Conservation (phyloP, 164 flowering plant species). For the Stephania yunnanensis region DNA sequence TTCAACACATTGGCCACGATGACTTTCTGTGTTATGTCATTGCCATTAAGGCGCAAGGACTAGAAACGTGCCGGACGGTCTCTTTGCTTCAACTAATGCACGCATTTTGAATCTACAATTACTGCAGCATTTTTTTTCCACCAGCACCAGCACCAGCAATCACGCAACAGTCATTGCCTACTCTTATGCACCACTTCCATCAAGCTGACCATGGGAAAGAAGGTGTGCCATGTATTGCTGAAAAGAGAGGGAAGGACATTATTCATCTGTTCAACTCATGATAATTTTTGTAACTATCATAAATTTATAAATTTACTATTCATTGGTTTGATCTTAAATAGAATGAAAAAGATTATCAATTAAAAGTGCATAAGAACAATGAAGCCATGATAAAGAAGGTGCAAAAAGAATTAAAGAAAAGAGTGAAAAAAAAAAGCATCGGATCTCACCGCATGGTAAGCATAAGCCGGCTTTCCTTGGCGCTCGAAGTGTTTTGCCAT, state of each 20-base stretch:
- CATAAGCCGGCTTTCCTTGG: slow-evolving; percentile 90
- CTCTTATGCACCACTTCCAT: slow-evolving; percentile 45
- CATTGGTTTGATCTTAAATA: too few relatives aligned
- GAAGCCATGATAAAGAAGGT: background rate
- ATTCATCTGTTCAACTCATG: background rate
- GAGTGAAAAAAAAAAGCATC: background rate
- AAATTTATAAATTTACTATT: too few relatives aligned
- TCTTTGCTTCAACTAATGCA: background rate
- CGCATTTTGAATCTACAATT: background rate
- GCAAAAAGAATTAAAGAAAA: background rate
- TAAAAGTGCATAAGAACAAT: background rate
- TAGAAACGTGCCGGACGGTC: too few relatives aligned
- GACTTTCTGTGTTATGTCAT: too few relatives aligned
- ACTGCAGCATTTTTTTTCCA: background rate
- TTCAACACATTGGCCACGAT: too few relatives aligned
- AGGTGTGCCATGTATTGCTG: slow-evolving; percentile 86
- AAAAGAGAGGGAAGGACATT: slow-evolving; percentile 4
- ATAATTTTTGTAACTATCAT: background rate
- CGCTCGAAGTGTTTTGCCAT: slow-evolving; percentile 94
- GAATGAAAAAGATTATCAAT: too few relatives aligned
- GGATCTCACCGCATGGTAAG: slow-evolving; percentile 80
- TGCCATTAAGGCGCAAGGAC: too few relatives aligned
- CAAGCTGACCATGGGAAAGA: slow-evolving; percentile 68
- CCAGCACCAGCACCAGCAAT: background rate
- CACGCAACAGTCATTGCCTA: background rate